Evolutionary conservation across 306 rosid genomes (phyloP), one percentile per base, ranked within the genome.

Genomic region (Malus sylvestris): DNA sequence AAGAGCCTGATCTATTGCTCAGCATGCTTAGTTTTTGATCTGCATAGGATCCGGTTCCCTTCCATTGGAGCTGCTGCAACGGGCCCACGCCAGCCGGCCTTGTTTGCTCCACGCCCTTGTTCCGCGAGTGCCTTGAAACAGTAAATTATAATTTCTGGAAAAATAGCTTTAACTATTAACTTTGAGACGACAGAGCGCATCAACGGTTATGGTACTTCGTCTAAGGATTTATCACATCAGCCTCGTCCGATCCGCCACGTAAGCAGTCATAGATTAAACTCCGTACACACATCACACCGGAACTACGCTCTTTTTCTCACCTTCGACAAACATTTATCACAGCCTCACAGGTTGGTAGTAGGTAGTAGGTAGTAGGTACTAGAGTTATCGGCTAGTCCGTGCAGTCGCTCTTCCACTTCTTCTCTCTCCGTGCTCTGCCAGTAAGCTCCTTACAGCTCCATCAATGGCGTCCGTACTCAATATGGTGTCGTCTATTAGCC

Each of bases 401-500:
- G 66, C 74, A 58, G 73, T 45, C 13, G 44, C 72, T 68, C 51
- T 55, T 70, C 35, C 60, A 65, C 33, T 45, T 35, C 66, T 58
- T 71, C 25, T 8, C 69, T 74, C 73, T 58, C 67, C 25, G 27
- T 8, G 29, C 29, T 7, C 15, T 14, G 16, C 19, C 16, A 45
- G 23, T 64, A 66, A 72, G 71, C 53, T 53, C 72, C 57, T 23
- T 71, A 8, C 58, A 35, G 60, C 83, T 79, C 55, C 45, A 0
- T 74, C 81, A 76, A 89, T 89, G 94, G 91, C 90, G 81, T 85
- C 87, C 33, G 27, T 86, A 42, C 79, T 86, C 53, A 84, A 86
- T 64, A 77, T 87, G 33, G 78, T 80, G 76, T 74, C 90, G 2
- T 85, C 87, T 14, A 25, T 70, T 25, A 69, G 78, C 32, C 52